phyloP scores from a whole-genome alignment of 306 rosid genomes.

The Trifolium pratense region DNA sequence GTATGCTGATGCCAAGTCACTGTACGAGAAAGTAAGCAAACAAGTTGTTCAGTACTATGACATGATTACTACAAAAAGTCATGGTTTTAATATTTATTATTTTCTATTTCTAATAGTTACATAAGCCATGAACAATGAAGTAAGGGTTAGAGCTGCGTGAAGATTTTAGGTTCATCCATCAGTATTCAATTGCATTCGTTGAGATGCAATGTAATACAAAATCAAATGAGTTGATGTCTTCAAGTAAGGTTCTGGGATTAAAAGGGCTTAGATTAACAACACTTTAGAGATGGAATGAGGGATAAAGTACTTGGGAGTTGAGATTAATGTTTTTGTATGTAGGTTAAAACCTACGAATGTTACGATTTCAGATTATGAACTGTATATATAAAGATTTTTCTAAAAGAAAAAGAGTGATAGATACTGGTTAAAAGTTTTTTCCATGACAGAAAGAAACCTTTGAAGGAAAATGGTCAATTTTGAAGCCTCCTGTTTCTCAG shows the following conservation, averaged over 20 bases:
- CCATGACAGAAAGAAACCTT: not conserved
- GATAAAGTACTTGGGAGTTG: not conserved
- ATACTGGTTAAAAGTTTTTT: not conserved
- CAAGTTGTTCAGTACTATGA: not conserved
- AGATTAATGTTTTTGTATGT: not conserved
- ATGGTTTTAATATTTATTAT: not conserved
- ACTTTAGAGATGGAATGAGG: not conserved
- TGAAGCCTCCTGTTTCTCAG: not conserved
- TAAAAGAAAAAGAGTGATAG: constrained; percentile 7
- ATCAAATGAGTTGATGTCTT: constrained; percentile 18
- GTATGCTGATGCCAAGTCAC: constrained; percentile 74
- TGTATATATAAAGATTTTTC: not conserved
- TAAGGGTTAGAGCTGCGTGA: constrained; percentile 1
- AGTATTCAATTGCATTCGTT: not conserved
- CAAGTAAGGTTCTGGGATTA: constrained; percentile 16
- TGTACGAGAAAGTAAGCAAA: constrained; percentile 74
- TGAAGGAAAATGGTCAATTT: constrained; percentile 20
- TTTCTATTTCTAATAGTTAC: constrained; percentile 20
- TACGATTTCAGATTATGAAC: not conserved
- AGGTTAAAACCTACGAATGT: constrained; percentile 2
- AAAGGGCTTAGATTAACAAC: not conserved
- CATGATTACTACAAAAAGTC: constrained; percentile 2
- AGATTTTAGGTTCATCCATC: constrained; percentile 31
- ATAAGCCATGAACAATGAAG: constrained; percentile 1
- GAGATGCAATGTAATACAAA: not conserved